Base-by-base conservation (phyloP, 106 monocot genomes). In the Alisma plantagoaquatica region DNA sequence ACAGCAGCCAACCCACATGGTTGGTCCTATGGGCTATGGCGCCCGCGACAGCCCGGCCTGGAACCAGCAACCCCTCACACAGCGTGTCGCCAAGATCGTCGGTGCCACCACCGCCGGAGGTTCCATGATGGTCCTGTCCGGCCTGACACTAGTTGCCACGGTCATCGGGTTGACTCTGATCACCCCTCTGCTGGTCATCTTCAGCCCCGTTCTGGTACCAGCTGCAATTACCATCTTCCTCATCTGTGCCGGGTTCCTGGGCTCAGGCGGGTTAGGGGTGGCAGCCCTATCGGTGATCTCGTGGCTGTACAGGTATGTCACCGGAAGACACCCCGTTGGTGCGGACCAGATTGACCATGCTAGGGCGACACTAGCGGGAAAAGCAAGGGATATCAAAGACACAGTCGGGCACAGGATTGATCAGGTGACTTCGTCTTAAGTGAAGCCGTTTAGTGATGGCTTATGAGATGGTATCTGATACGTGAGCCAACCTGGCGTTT, bases 191-290 rank as follows among this genome's bases (percentile, higher is more conserved):
- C 73, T 90, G 21, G 80, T 84, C 28, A 77, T 90, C 31, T 84
- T 90, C 64, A 84, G 84, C 61, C 89, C 89, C 0, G 74, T 90
- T 11, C 89, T 90, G 0, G 77, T 90, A 7, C 90, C 90, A 19
- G 77, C 80, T 1, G 80, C 61, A 23, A 70, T 77, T 33, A 69
- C 60, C 9, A 21, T 84, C 4, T 51, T 53, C 16, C 33, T 91
- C 18, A 25, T 77, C 8, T 60, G 23, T 1, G 58, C 57, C 19
- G 90, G 90, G n/a, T 84, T 91, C 66, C 27, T 84, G 69, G 53
- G 72, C 4, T 77, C 80, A 0, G 77, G 84, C 0, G 84, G 84
- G 49, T 73, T 91, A 23, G 90, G 90, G 28, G 54, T 91, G 46
- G 90, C 84, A n/a, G 84, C 80, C 14, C 38, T 91, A 49, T 77